Conservation (phyloP, 371 early-diverging fungal species). For the Mucor piriformis region DNA sequence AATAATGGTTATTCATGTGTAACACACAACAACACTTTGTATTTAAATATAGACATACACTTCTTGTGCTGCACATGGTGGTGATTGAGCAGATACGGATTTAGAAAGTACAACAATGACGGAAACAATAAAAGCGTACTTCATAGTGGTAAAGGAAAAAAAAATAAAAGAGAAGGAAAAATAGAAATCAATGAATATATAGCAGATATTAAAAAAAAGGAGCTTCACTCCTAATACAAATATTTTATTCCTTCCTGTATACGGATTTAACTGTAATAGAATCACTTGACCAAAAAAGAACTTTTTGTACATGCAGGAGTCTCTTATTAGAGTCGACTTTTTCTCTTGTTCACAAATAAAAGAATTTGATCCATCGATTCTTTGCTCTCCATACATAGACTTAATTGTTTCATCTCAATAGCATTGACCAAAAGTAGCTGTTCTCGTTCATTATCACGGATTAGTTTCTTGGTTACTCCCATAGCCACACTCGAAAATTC, state of each 20-base stretch:
- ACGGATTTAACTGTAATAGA: slow-evolving; percentile 2
- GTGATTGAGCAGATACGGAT: slow-evolving; percentile 9
- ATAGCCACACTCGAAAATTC: slow-evolving; percentile 59
- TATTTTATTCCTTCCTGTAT: neutral
- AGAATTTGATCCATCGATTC: slow-evolving; percentile 39
- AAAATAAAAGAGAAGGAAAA: neutral
- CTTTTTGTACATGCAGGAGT: neutral
- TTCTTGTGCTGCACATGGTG: slow-evolving; percentile 31
- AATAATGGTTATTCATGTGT: neutral
- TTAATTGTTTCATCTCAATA: slow-evolving; percentile 48
- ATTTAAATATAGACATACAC: slow-evolving; percentile 23
- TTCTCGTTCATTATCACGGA: slow-evolving; percentile 52
- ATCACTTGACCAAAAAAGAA: slow-evolving; percentile 1
- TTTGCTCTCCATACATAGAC: slow-evolving; percentile 33
- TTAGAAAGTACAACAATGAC: neutral
- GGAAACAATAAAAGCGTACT: neutral
- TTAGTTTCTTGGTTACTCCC: slow-evolving; percentile 57
- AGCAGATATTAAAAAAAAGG: neutral
- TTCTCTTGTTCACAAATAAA: slow-evolving; percentile 30
- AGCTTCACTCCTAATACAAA: neutral
- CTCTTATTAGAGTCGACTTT: neutral
- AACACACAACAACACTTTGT: neutral
- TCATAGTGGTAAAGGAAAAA: slow-evolving; percentile 7
- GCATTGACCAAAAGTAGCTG: slow-evolving; percentile 48
- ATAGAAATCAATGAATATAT: neutral